Base-by-base conservation (phyloP, 768 basidiomycete species). In the Leccinum truebloodii region DNA sequence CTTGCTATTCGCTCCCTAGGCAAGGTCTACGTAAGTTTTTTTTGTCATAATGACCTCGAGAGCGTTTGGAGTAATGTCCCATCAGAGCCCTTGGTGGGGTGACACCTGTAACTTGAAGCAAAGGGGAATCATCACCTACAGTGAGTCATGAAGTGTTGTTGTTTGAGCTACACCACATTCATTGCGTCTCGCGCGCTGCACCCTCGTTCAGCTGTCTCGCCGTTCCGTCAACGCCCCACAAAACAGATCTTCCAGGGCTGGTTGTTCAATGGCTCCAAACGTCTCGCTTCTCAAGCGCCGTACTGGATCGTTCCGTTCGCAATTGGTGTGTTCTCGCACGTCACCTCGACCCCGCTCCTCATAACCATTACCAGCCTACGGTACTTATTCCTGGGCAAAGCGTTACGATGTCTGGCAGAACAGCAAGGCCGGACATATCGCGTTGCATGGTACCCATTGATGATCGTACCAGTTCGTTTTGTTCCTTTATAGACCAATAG, bases 51-150 rank as follows among this genome's bases (percentile, higher is more conserved):
- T 41, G 44, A 53, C 26, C 37, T n/a, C 16, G 22, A 52, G 24
- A 53, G 37, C 14, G 24, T 28, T 6, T 8, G 14, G 50, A 60
- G n/a, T 61, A 55, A 68, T 48, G 22, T 50, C 37, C 56, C 52
- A 59, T 34, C 71, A 95, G 92, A 89, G 82, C 76, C 79, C 87
- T 55, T 97, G 94, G 94, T 97, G 94, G 94, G 94, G 94, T 78
- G 87, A 90, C 76, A 79, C 81, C 65, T 83, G 83, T 61, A 78
- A 82, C 49, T 80, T 80, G 67, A 87, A 85, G 72, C 87, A 88
- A 70, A 92, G 83, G 77, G 94, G 94, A 55, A 81, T 95, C 60
- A 78, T 84, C 54, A 77, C 81, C 69, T 97, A 96, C 82, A 82
- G 95, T 96, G 69, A 78, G 92, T 85, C 18, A 9, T 44, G 20